A percentile compares a stretch with the other conserved stretches of the same genome.
Conservation (phyloP, 192 early-diverging fungal species). For the Coemansia sp. region DNA sequence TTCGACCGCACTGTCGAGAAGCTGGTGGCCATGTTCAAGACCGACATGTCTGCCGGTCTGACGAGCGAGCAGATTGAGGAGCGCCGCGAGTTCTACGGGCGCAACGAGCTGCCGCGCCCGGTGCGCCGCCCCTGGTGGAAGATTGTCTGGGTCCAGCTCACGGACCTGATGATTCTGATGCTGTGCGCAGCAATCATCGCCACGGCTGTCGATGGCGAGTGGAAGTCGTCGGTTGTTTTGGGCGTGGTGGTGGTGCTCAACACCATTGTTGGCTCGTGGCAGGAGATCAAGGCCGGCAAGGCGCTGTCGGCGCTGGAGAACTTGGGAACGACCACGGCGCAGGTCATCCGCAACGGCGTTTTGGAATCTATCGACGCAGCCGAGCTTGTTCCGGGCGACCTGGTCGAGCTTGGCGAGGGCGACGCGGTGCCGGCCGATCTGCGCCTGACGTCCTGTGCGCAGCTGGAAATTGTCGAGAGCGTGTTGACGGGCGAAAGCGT, state of each 20-base stretch:
- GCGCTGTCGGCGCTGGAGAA: slow-evolving; percentile 88
- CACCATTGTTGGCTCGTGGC: slow-evolving; percentile 86
- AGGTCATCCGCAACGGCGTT: slow-evolving; percentile 74
- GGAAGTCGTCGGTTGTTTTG: slow-evolving; percentile 75
- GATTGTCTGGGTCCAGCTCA: slow-evolving; percentile 86
- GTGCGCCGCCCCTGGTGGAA: slow-evolving; percentile 67
- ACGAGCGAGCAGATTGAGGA: slow-evolving; percentile 55
- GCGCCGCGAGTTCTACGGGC: slow-evolving; percentile 77
- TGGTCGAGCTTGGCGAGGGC: slow-evolving; percentile 80
- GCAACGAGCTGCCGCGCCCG: slow-evolving; percentile 79
- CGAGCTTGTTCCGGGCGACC: slow-evolving; percentile 84
- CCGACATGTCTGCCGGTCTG: slow-evolving; percentile 63
- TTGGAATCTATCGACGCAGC: slow-evolving; percentile 73
- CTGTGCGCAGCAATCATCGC: slow-evolving; percentile 77
- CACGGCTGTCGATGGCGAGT: slow-evolving; percentile 83
- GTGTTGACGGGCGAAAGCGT: slow-evolving; percentile 74
- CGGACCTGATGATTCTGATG: slow-evolving; percentile 94
- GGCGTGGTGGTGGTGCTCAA: slow-evolving; percentile 85
- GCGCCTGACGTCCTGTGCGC: slow-evolving; percentile 63
- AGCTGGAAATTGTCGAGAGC: slow-evolving; percentile 69
- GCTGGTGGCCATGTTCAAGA: slow-evolving; percentile 82
- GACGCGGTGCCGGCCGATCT: slow-evolving; percentile 87
- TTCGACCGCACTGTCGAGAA: slow-evolving; percentile 91
- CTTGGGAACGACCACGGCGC: slow-evolving; percentile 75
- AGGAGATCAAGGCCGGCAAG: slow-evolving; percentile 95